A percentile compares a stretch with the other conserved stretches of the same genome.
These are phyloP conservation scores for Lipomyces chichibuensis DNA, from an alignment of 805 yeast genomes.

Conservation along the genomic window DNA sequence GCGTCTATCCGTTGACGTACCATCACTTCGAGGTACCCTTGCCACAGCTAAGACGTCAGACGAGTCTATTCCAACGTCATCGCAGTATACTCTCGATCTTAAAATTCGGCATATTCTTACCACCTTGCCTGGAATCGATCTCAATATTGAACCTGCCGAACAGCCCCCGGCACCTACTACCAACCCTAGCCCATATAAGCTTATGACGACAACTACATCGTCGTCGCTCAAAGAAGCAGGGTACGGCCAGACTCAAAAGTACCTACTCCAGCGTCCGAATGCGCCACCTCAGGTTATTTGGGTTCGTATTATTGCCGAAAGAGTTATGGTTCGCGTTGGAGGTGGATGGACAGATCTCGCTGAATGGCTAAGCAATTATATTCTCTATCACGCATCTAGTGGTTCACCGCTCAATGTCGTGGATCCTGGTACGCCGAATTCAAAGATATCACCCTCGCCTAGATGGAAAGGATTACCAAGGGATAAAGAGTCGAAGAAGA, in stretches of 20 bases:
- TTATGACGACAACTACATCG: constrained; percentile 11
- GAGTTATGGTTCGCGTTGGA: constrained; percentile 38
- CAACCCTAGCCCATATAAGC: constrained; percentile 12
- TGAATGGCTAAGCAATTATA: constrained; percentile 35
- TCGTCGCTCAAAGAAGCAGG: constrained; percentile 27
- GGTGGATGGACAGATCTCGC: constrained; percentile 39
- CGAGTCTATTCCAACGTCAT: neutral
- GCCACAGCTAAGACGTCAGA: constrained; percentile 12
- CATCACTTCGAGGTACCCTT: constrained; percentile 21
- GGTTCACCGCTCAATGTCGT: constrained; percentile 6
- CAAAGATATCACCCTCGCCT: neutral
- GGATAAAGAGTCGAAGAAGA: neutral
- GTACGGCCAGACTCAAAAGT: constrained; percentile 36
- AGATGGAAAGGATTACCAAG: neutral
- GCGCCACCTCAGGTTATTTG: constrained; percentile 36
- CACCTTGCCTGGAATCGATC: constrained; percentile 4
- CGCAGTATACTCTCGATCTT: constrained; percentile 26
- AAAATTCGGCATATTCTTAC: constrained; percentile 25
- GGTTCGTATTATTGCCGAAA: constrained; percentile 37
- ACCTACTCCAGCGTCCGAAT: constrained; percentile 33
- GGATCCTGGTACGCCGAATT: neutral
- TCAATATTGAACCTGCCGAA: constrained; percentile 17
- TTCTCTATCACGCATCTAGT: constrained; percentile 24
- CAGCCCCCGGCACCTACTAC: neutral
- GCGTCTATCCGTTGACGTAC: constrained; percentile 26